These are phyloP conservation scores for Cytidiella melzeri DNA, from an alignment of 768 basidiomycete genomes.

Conservation along the genomic window DNA sequence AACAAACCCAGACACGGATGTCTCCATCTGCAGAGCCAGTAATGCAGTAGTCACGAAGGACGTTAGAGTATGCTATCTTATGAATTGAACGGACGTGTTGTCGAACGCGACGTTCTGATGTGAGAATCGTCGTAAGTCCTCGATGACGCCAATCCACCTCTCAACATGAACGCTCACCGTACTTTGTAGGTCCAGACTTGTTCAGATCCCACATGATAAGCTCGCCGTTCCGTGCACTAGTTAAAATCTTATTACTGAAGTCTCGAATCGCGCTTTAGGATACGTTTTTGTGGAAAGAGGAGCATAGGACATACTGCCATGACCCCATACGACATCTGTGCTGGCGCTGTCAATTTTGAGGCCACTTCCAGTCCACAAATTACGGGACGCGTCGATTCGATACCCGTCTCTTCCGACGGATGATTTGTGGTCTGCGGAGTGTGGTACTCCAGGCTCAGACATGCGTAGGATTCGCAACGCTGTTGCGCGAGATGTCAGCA, in stretches of 20 bases:
- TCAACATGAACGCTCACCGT: slow-evolving; percentile 48
- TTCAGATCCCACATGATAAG: slow-evolving; percentile 80
- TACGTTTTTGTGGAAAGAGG: neutral
- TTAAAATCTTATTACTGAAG: slow-evolving; percentile 71
- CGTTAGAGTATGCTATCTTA: slow-evolving; percentile 58
- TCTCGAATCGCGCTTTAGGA: slow-evolving; percentile 30
- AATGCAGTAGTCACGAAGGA: slow-evolving; percentile 65
- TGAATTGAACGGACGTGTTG: slow-evolving; percentile 72
- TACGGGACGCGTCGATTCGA: slow-evolving; percentile 66
- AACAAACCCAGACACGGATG: slow-evolving; percentile 70
- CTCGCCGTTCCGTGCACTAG: slow-evolving; percentile 76
- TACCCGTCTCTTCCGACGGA: slow-evolving; percentile 53
- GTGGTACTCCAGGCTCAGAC: slow-evolving; percentile 37
- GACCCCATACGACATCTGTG: slow-evolving; percentile 80
- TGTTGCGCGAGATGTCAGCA: slow-evolving; percentile 26
- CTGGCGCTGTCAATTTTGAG: slow-evolving; percentile 73
- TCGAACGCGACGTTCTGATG: slow-evolving; percentile 56
- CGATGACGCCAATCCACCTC: slow-evolving; percentile 1
- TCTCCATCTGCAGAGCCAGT: slow-evolving; percentile 80
- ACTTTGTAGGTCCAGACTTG: slow-evolving; percentile 60
- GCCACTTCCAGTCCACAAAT: slow-evolving; percentile 73
- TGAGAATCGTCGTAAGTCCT: slow-evolving; percentile 6
- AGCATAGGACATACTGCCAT: slow-evolving; percentile 30
- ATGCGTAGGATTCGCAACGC: slow-evolving; percentile 40
- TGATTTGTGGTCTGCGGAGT: slow-evolving; percentile 41